These are phyloP conservation scores for Backusella australiensis DNA, from an alignment of 192 early-diverging fungal genomes.

Conservation along the genomic window DNA sequence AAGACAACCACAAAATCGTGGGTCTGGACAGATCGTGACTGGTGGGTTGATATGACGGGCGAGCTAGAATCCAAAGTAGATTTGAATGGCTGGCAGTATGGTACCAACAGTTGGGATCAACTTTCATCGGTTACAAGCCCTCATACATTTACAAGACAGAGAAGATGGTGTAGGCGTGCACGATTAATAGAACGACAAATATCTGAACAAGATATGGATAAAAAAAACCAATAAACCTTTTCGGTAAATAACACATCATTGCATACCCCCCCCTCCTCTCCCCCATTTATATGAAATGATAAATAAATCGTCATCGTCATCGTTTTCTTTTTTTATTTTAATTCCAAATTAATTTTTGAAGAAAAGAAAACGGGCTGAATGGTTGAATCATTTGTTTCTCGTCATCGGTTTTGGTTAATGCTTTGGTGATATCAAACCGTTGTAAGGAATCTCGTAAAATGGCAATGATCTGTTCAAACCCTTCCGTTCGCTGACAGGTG, in stretches of 20 bases:
- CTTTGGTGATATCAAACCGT: neutral
- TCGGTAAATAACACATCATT: neutral
- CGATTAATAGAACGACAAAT: slow-evolving; percentile 38
- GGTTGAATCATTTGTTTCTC: neutral
- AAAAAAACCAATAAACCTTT: neutral
- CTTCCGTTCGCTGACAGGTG: neutral
- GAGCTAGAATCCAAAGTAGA: slow-evolving; percentile 32
- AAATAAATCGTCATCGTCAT: neutral
- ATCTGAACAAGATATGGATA: neutral
- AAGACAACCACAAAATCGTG: slow-evolving; percentile 36
- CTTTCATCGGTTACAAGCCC: slow-evolving; percentile 37
- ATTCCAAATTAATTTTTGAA: neutral
- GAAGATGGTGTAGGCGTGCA: slow-evolving; percentile 51
- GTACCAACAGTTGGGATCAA: slow-evolving; percentile 51
- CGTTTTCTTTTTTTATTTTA: neutral
- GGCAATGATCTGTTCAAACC: neutral
- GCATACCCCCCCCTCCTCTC: neutral
- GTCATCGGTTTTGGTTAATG: neutral
- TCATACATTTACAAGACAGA: slow-evolving; percentile 43
- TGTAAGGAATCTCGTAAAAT: neutral
- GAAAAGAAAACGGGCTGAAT: neutral
- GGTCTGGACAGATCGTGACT: slow-evolving; percentile 48
- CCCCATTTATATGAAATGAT: neutral
- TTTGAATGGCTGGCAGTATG: slow-evolving; percentile 53
- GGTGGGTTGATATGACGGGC: slow-evolving; percentile 44